Percentiles rank a stretch among this genome's conserved stretches.
Conservation (phyloP, 1,284 basidiomycete genomes). For the Cystobasidium slooffiae region DNA sequence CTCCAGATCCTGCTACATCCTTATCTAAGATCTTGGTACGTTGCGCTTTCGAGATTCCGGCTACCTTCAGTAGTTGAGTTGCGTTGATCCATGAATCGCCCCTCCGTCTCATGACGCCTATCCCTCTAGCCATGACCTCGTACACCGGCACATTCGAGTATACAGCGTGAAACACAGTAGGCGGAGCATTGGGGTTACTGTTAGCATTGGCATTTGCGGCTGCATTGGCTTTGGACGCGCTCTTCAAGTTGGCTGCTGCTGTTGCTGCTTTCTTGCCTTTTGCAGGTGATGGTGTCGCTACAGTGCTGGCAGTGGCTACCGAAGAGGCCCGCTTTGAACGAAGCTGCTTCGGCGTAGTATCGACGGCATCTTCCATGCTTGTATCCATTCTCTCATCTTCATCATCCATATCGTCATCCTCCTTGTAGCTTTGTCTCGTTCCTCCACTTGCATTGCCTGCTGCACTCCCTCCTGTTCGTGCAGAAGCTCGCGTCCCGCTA, state of each 20-base stretch:
- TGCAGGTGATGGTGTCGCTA: conserved; percentile 29
- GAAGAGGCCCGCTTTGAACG: conserved; percentile 12
- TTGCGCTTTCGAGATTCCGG: conserved; percentile 94
- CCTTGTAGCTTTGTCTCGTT: conserved; percentile 11
- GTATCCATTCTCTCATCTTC: conserved; percentile 7
- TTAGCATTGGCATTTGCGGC: conserved; percentile 4
- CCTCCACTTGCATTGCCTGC: conserved; percentile 3
- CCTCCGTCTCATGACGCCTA: conserved; percentile 96
- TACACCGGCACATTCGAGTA: conserved; percentile 60
- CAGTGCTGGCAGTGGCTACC: conserved; percentile 17
- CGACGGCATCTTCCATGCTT: conserved; percentile 15
- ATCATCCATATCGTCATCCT: conserved; percentile 6
- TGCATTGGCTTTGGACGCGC: conserved; percentile 8
- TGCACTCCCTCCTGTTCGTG: not conserved
- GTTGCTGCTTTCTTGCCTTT: conserved; percentile 20
- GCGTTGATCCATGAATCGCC: conserved; percentile 92
- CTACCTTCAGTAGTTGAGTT: conserved; percentile 98
- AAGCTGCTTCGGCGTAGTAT: conserved; percentile 14
- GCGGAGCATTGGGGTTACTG: not conserved
- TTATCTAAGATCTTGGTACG: conserved; percentile 98
- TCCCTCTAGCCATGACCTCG: conserved; percentile 79
- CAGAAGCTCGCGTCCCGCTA: conserved; percentile 22
- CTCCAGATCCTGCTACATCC: conserved; percentile 81
- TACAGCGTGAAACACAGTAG: conserved; percentile 47
- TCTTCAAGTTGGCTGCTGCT: not conserved